Evolutionary conservation across 441 rosid species (phyloP).

Genomic region (Melastoma candidum): DNA sequence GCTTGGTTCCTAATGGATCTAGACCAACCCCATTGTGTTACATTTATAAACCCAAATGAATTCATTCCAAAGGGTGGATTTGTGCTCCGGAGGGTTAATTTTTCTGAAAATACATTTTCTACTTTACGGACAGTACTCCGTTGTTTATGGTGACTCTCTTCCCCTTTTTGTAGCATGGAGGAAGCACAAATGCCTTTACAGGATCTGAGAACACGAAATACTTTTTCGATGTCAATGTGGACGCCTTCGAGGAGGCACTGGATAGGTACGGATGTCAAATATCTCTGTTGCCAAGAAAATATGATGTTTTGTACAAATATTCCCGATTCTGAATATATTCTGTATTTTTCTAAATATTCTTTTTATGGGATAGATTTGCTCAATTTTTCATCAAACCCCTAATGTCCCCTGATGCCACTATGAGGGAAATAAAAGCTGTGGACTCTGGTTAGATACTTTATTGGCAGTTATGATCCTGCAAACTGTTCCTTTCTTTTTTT

Average conservation of each 20-base stretch:
- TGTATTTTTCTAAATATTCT: slow-evolving; percentile 1
- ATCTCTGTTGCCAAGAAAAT: slow-evolving; percentile 1
- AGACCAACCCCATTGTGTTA: too few species aligned
- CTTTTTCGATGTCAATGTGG: slow-evolving; percentile 59
- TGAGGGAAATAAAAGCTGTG: slow-evolving; percentile 81
- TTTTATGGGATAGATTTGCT: slow-evolving; percentile 51
- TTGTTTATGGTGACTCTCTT: neutral
- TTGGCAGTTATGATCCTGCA: slow-evolving; percentile 4
- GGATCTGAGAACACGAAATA: slow-evolving; percentile 60
- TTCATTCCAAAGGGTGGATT: too few species aligned
- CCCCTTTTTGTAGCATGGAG: slow-evolving; percentile 68
- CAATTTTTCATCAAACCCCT: slow-evolving; percentile 87
- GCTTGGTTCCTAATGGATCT: too few species aligned
- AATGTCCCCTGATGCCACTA: slow-evolving; percentile 91
- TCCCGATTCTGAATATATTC: slow-evolving; percentile 4
- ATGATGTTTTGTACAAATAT: neutral
- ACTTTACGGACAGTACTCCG: too few species aligned
- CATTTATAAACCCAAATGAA: too few species aligned
- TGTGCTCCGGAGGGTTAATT: too few species aligned
- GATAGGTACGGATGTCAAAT: slow-evolving; percentile 44
- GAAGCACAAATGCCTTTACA: slow-evolving; percentile 77
- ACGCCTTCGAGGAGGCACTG: slow-evolving; percentile 76
- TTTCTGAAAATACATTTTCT: too few species aligned
- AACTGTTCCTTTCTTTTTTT: neutral
- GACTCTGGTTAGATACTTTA: slow-evolving; percentile 58